Conservation (phyloP, 805 yeast genomes). For the Cephaloascus albidus region DNA sequence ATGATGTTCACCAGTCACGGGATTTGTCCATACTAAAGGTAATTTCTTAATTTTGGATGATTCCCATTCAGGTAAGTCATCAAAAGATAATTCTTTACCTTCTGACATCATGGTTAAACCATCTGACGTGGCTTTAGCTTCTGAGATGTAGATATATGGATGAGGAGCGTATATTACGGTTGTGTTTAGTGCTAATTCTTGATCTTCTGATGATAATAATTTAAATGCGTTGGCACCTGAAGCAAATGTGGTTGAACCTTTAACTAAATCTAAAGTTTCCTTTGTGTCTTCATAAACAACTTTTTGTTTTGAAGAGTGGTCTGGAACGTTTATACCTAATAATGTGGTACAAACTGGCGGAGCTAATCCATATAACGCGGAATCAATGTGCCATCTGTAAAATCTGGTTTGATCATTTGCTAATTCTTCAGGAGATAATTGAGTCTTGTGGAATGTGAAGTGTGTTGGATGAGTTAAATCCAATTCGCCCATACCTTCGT, state of each 20-base stretch:
- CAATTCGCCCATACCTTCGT: conserved; percentile 45
- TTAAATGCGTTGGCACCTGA: conserved; percentile 78
- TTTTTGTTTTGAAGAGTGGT: conserved; percentile 48
- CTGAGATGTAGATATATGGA: conserved; percentile 78
- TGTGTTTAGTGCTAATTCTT: conserved; percentile 67
- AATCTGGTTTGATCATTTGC: conserved; percentile 64
- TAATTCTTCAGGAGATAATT: conserved; percentile 56
- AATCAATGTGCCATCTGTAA: conserved; percentile 92
- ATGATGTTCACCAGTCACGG: conserved; percentile 74
- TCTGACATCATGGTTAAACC: conserved; percentile 83
- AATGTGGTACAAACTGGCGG: conserved; percentile 85
- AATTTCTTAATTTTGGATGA: conserved; percentile 63
- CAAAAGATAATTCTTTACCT: conserved; percentile 58
- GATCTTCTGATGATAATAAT: conserved; percentile 55
- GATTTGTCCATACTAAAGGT: conserved; percentile 91
- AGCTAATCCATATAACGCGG: conserved; percentile 76
- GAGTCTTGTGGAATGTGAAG: conserved; percentile 64
- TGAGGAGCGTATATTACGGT: conserved; percentile 87
- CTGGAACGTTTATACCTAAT: conserved; percentile 75
- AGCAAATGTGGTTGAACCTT: conserved; percentile 86
- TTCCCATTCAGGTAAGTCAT: conserved; percentile 78
- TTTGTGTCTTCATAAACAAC: conserved; percentile 56
- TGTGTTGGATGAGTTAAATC: conserved; percentile 78
- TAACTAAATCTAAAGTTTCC: conserved; percentile 57
- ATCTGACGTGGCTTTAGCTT: conserved; percentile 75